A percentile compares a stretch with the other conserved stretches of the same genome.
Conservation (phyloP, 169 alveolate species). For the Plasmodium gonderi region DNA sequence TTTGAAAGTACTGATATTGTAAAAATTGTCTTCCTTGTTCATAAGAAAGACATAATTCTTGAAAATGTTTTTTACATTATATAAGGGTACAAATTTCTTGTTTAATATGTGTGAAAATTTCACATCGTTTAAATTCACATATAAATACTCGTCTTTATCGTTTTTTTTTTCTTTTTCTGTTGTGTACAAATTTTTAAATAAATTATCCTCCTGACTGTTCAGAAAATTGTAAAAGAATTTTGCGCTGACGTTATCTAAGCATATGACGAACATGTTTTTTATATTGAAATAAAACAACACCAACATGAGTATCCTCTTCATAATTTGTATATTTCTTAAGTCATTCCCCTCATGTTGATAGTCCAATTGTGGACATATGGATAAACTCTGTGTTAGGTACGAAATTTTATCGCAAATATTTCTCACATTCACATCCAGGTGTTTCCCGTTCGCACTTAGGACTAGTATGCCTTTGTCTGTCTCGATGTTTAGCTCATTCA, state of each 20-base stretch:
- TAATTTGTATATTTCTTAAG: background rate
- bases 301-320: slow-evolving; percentile 32
- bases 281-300: slow-evolving; percentile 48
- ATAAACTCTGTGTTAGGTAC: slow-evolving; percentile 50
- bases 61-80: background rate
- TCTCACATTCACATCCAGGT: slow-evolving; percentile 38
- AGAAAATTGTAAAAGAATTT: slow-evolving; percentile 37
- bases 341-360: background rate
- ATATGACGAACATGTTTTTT: slow-evolving; percentile 44
- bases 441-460: slow-evolving; percentile 53
- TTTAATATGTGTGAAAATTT: slow-evolving; percentile 57
- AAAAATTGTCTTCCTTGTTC: slow-evolving; percentile 48
- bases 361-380: slow-evolving; percentile 48
- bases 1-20: slow-evolving; percentile 42
- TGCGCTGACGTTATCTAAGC: slow-evolving; percentile 54
- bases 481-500: slow-evolving; percentile 36
- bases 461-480: slow-evolving; percentile 58
- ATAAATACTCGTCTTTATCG: slow-evolving; percentile 4
- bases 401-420: slow-evolving; percentile 68
- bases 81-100: slow-evolving; percentile 54
- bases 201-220: slow-evolving; percentile 23
- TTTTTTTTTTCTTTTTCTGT: too few relatives aligned
- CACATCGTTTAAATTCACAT: slow-evolving; percentile 10
- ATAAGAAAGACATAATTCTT: slow-evolving; percentile 51
- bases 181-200: background rate